Percentiles rank a stretch among this genome's conserved stretches.
Conservation (phyloP, 257 asterid species). For the Echites panduratus region DNA sequence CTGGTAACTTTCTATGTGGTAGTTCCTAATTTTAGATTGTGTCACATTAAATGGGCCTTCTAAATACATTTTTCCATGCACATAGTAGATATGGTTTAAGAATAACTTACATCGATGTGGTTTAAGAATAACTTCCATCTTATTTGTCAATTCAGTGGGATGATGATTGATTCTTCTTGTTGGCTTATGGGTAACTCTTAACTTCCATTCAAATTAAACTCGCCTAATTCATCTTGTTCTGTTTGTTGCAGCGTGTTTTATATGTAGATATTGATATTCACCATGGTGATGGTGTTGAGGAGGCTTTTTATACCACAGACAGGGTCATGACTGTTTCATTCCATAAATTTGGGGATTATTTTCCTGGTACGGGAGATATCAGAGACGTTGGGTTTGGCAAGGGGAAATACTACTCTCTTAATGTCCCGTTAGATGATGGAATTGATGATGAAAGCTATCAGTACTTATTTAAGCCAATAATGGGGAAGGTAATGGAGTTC, state of each 20-base stretch:
- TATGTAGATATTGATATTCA: conserved; percentile 43
- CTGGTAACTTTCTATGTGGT: not conserved
- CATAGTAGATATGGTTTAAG: not conserved
- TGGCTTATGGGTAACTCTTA: not conserved
- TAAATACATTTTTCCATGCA: not conserved
- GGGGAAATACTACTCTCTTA: conserved; percentile 38
- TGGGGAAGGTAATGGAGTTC: conserved; percentile 41
- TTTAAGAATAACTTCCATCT: not conserved
- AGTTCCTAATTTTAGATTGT: not conserved
- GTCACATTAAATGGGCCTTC: not conserved
- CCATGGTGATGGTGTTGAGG: conserved; percentile 41
- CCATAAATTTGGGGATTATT: conserved; percentile 43
- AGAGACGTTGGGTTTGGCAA: conserved; percentile 31
- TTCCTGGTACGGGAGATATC: conserved; percentile 40
- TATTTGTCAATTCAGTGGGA: not conserved
- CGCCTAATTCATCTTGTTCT: conserved; percentile 16
- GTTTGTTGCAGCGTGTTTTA: conserved; percentile 31
- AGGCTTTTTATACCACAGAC: conserved; percentile 41
- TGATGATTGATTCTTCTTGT: not conserved
- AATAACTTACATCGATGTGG: not conserved
- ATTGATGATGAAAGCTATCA: conserved; percentile 43
- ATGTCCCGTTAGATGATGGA: conserved; percentile 42
- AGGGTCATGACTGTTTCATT: conserved; percentile 48
- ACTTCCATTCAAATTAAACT: not conserved
- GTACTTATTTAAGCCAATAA: conserved; percentile 38